phyloP scores from a whole-genome alignment of 345 rosid genomes.

The Citrus sinensis region DNA sequence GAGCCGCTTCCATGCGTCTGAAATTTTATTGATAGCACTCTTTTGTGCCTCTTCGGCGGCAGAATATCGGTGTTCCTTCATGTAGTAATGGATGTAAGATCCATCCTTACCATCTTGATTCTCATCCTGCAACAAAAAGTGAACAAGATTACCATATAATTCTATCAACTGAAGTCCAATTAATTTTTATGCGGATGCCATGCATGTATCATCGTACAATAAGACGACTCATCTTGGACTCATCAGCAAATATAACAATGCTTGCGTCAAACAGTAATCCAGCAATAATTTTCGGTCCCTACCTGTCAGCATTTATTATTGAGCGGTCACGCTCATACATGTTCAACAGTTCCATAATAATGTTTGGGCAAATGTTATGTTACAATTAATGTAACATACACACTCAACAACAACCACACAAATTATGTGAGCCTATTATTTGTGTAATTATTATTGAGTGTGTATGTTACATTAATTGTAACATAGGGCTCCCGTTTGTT shows the following conservation, averaged over 20 bases:
- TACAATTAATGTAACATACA: no score
- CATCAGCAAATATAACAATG: background rate
- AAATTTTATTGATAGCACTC: constrained; percentile 32
- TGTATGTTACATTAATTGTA: no score
- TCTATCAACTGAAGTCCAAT: background rate
- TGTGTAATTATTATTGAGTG: no score
- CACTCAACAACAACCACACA: no score
- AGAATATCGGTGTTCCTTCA: constrained; percentile 33
- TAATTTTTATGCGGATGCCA: background rate
- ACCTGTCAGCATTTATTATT: background rate
- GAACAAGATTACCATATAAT: no score
- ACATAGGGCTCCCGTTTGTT: no score
- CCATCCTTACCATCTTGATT: constrained; percentile 55
- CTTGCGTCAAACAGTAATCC: background rate
- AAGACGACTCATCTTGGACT: background rate
- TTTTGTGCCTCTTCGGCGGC: constrained; percentile 29
- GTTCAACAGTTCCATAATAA: background rate
- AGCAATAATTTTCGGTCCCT: background rate
- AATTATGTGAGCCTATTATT: no score
- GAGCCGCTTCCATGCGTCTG: constrained; percentile 52
- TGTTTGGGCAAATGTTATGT: no score
- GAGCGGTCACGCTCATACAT: no score
- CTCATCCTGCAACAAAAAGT: constrained; percentile 40
- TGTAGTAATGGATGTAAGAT: constrained; percentile 53
- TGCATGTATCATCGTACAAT: background rate